Evolutionary conservation across 768 basidiomycete species (phyloP), one percentile per base, ranked within the genome.

Genomic region (Mycena haematopus): DNA sequence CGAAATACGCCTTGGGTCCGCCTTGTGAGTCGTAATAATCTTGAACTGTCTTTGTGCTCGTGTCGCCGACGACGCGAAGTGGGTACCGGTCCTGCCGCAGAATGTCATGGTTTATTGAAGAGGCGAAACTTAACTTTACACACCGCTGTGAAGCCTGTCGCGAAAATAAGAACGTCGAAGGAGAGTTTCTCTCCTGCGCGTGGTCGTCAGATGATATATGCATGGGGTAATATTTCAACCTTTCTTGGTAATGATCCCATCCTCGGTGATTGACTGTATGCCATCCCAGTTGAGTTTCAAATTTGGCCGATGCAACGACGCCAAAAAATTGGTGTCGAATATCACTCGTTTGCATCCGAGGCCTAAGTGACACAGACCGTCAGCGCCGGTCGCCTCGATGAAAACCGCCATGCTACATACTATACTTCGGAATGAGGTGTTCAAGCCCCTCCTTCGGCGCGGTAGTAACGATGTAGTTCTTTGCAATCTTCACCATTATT

Each of bases 291-390:
- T 73, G 21, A 86, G 69, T 2, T 74, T 64, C 10, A 86, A 74
- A 69, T 88, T 86, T 6, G 78, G 73, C 6, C 74, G 76, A 59
- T 82, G 76, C 27, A 86, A 72, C 11, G 78, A 67, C 24, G 73
- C 61, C 33, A 86, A 76, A 66, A 80, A 87, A 19, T 76, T 75
- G 0, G 80, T 75, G 66, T 87, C 82, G 57, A 81, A 74, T 7
- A 87, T 74, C 14, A 85, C 67, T 17, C 86, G 82, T 70, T 83
- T 86, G 67, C 85, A 87, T 2, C 86, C 85, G 40, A 79, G 69
- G 27, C 75, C 83, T 85, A 52, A 8, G n/a, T n/a, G 38, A 19
- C 60, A 17, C 15, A 3, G 29, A 35, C 33, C 13, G 52, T 27
- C 25, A 45, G 21, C 44, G 9, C 21, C 21, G 14, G 11, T 36